Conservation (phyloP, 2,329 filamentous ascomycete genomes). For the Colletotrichum sidae region DNA sequence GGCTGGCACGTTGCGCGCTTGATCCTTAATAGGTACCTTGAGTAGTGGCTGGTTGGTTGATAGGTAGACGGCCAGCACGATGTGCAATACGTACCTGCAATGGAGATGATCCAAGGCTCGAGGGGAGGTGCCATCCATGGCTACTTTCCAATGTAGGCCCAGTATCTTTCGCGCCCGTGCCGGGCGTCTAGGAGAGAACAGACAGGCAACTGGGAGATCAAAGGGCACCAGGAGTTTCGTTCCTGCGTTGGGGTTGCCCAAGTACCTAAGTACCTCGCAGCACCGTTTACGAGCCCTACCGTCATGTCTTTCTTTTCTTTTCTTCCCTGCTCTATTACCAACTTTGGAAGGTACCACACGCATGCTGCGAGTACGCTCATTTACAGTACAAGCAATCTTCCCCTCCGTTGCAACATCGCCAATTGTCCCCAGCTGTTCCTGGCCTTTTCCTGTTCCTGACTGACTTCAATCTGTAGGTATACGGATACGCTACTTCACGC, state of each 20-base stretch:
- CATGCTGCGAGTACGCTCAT: too few species aligned
- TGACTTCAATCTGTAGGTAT: constrained; percentile 6
- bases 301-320: background rate
- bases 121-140: background rate
- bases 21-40: too few species aligned
- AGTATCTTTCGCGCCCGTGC: constrained; percentile 17
- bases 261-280: background rate
- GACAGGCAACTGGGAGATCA: background rate
- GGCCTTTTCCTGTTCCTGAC: constrained; percentile 23
- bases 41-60: too few species aligned
- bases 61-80: background rate
- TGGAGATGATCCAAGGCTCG: background rate
- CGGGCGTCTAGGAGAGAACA: constrained; percentile 28
- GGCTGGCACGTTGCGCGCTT: too few species aligned
- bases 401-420: too few species aligned
- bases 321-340: constrained; percentile 2
- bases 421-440: background rate
- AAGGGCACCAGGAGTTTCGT: too few species aligned
- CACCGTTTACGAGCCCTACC: background rate
- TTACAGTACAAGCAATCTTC: too few species aligned
- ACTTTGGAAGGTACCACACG: background rate
- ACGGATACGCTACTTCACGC: too few species aligned
- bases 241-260: too few species aligned
- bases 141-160: too few species aligned
- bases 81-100: too few species aligned